phyloP scores from a whole-genome alignment of 257 asterid genomes.

The Datura wrightii region DNA sequence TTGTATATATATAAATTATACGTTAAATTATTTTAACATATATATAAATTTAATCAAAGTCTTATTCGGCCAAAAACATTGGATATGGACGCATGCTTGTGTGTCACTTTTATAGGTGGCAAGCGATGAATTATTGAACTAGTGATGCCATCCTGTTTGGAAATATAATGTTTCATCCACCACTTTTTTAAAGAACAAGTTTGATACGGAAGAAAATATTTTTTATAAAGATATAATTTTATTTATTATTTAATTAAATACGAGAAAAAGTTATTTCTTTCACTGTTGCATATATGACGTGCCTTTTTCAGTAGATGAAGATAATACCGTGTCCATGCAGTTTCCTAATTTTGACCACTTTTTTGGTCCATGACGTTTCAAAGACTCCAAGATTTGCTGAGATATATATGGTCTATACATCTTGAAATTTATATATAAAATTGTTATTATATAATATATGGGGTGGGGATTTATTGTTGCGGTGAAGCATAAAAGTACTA shows the following conservation, averaged over 20 bases:
- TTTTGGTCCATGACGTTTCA: background rate
- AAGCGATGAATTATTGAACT: background rate
- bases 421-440: background rate
- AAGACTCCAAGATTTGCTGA: background rate
- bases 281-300: background rate
- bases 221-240: too few species aligned
- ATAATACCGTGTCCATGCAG: slow-evolving; percentile 21
- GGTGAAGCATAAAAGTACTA: slow-evolving; percentile 13
- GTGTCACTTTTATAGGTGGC: slow-evolving; percentile 14
- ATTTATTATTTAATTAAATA: too few species aligned
- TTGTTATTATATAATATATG: background rate
- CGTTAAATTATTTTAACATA: too few species aligned
- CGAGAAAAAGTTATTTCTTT: background rate
- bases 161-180: background rate
- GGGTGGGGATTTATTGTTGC: background rate
- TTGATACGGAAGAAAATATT: too few species aligned
- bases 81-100: background rate
- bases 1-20: too few species aligned
- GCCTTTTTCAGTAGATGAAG: background rate
- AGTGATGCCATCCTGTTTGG: slow-evolving; percentile 3
- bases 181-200: too few species aligned
- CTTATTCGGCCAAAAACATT: background rate
- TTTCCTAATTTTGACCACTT: slow-evolving; percentile 2
- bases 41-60: too few species aligned
- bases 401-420: background rate